Conservation (phyloP, 805 yeast genomes). For the Wickerhamomyces mucosus region DNA sequence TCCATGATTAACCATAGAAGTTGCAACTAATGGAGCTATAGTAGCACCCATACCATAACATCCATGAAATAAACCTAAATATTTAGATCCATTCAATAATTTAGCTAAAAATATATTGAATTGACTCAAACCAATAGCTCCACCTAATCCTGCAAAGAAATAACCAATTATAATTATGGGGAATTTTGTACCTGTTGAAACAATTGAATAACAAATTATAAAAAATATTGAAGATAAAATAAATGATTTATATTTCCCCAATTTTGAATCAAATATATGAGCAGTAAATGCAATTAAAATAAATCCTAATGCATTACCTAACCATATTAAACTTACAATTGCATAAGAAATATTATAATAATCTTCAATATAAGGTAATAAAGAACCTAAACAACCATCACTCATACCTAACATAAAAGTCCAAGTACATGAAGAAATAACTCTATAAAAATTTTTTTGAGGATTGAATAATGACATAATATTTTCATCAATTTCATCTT, state of each 20-base stretch:
- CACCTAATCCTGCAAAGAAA: conserved; percentile 50
- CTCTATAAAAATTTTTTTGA: conserved; percentile 32
- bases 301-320: conserved; percentile 48
- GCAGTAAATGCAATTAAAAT: conserved; percentile 40
- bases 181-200: conserved; percentile 39
- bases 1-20: conserved; percentile 39
- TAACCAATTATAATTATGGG: conserved; percentile 40
- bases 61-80: conserved; percentile 50
- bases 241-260: conserved; percentile 32
- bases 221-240: conserved; percentile 29
- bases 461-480: conserved; percentile 33
- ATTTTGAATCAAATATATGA: conserved; percentile 29
- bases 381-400: conserved; percentile 54
- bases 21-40: conserved; percentile 48
- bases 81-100: conserved; percentile 32
- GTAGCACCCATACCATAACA: conserved; percentile 59
- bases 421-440: conserved; percentile 32
- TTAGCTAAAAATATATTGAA: conserved; percentile 41
- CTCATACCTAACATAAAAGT: conserved; percentile 32
- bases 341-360: conserved; percentile 40
- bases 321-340: conserved; percentile 49
- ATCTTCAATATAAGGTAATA: conserved; percentile 44
- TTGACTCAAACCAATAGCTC: conserved; percentile 40
- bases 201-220: conserved; percentile 33
- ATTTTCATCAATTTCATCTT: conserved; percentile 3